A percentile compares a stretch with the other conserved stretches of the same genome.
phyloP scores from a whole-genome alignment of 2,329 filamentous ascomycete genomes.

The Aureobasidium melanogenum region DNA sequence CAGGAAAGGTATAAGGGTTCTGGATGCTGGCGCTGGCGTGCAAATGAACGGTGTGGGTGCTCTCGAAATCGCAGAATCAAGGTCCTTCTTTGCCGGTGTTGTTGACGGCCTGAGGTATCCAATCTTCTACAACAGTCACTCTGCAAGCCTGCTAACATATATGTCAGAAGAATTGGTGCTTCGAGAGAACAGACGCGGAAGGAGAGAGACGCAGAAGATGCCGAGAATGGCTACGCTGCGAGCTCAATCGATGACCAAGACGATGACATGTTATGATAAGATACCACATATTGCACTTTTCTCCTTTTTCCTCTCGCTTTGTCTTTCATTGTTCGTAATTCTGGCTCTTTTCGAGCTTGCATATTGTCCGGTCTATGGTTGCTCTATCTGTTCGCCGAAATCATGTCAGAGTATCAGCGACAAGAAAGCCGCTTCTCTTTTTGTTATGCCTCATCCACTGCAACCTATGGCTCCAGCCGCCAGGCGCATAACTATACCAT shows the following conservation, averaged over 20 bases:
- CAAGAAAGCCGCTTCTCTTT: not conserved
- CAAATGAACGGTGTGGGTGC: conserved; percentile 75
- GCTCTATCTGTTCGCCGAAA: conserved; percentile 1
- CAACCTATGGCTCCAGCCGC: not conserved
- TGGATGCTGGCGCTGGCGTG: conserved; percentile 65
- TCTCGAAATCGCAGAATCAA: conserved; percentile 83
- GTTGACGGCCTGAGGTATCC: conserved; percentile 67
- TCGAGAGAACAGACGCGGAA: conserved; percentile 68
- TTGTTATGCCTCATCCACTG: not conserved
- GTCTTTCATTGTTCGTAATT: not conserved
- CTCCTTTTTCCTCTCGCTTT: not conserved
- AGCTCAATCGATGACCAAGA: conserved; percentile 40
- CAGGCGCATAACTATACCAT: not conserved
- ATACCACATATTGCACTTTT: not conserved
- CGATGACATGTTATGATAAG: conserved; percentile 43
- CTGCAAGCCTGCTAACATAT: conserved; percentile 12
- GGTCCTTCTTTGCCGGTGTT: conserved; percentile 74
- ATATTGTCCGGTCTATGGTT: not conserved
- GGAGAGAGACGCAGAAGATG: conserved; percentile 66
- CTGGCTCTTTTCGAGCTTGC: not conserved
- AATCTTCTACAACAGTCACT: too few relatives aligned
- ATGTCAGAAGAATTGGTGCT: conserved; percentile 62
- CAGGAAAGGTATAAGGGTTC: conserved; percentile 59
- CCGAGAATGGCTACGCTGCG: conserved; percentile 43
- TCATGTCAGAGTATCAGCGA: not conserved